phyloP scores from a whole-genome alignment of 345 rosid genomes.

The Alliaria petiolata region DNA sequence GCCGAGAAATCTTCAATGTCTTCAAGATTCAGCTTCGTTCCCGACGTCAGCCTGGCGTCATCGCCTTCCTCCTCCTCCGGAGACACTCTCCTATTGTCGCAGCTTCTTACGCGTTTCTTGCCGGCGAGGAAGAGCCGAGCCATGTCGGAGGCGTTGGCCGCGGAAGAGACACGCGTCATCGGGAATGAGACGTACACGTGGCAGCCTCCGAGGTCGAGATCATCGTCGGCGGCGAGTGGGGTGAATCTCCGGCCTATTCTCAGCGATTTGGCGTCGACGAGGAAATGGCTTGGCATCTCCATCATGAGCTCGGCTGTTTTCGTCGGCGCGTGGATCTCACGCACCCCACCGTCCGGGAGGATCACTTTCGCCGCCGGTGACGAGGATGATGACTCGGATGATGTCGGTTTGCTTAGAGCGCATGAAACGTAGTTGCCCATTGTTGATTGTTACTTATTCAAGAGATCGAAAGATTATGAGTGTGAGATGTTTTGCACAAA shows the following conservation, averaged over 20 bases:
- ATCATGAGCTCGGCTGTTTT: slow-evolving; percentile 89
- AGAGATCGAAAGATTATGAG: background rate
- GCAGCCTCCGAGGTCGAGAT: slow-evolving; percentile 39
- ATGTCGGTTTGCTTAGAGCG: slow-evolving; percentile 35
- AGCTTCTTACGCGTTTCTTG: slow-evolving; percentile 31
- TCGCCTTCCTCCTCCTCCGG: background rate
- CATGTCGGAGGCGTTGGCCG: slow-evolving; percentile 61
- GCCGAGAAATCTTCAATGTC: slow-evolving; percentile 55
- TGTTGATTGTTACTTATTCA: background rate
- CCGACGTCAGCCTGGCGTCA: background rate
- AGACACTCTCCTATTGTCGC: slow-evolving; percentile 41
- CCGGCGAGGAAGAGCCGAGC: slow-evolving; percentile 45
- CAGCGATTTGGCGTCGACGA: slow-evolving; percentile 55
- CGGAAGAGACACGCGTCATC: slow-evolving; percentile 58
- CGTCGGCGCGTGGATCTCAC: slow-evolving; percentile 43
- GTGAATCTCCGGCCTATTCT: slow-evolving; percentile 52
- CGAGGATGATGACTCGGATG: slow-evolving; percentile 20
- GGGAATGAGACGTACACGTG: slow-evolving; percentile 65
- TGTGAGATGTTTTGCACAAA: too few species aligned
- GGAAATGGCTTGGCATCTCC: slow-evolving; percentile 71
- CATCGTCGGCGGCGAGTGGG: slow-evolving; percentile 74
- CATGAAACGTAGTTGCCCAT: slow-evolving; percentile 89
- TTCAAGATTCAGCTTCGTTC: slow-evolving; percentile 46
- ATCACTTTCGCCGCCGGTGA: slow-evolving; percentile 44
- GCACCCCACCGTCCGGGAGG: slow-evolving; percentile 59